Conservation (phyloP, 2,329 filamentous ascomycete genomes). For the Colletotrichum chrysophilum region DNA sequence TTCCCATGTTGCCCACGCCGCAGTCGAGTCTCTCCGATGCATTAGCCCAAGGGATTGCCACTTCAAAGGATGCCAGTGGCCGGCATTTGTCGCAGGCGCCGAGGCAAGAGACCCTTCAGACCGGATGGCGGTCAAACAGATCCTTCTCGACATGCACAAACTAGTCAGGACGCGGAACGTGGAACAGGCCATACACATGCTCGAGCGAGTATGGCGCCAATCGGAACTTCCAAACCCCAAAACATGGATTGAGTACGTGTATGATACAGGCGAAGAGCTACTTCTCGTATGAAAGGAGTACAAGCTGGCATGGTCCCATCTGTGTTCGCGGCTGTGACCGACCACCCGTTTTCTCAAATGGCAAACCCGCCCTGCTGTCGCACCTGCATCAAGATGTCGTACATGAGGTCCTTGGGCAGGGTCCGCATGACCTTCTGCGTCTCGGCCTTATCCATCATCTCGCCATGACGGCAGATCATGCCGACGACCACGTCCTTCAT, state of each 20-base stretch:
- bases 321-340: not conserved
- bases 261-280: not conserved
- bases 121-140: not conserved
- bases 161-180: not conserved
- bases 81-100: not conserved
- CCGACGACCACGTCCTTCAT: constrained; percentile 10
- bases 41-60: not conserved
- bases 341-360: not conserved
- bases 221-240: not conserved
- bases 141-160: not conserved
- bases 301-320: not conserved
- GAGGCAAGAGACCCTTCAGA: not conserved
- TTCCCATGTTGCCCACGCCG: not conserved
- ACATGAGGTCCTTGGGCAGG: constrained; percentile 8
- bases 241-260: not conserved
- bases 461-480: constrained; percentile 4
- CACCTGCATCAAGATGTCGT: not conserved
- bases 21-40: not conserved
- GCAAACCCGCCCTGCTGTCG: not conserved
- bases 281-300: not conserved
- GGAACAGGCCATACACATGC: not conserved
- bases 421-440: constrained; percentile 6
- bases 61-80: not conserved
- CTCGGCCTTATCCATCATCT: constrained; percentile 3
- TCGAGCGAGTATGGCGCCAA: not conserved